phyloP scores from a whole-genome alignment of 306 rosid genomes.

The Gillenia trifoliata region DNA sequence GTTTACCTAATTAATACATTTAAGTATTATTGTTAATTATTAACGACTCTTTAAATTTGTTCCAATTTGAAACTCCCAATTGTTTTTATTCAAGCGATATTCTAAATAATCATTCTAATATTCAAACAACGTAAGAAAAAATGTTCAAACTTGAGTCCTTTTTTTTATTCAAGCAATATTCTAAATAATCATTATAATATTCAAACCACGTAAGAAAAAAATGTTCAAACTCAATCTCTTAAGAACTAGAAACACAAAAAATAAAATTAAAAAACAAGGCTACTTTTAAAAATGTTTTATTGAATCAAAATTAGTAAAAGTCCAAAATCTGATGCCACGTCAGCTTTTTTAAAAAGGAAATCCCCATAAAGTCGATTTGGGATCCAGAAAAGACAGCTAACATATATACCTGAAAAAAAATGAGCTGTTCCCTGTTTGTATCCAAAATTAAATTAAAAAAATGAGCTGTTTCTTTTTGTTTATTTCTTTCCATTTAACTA shows the following conservation, averaged over 20 bases:
- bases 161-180: too few species aligned
- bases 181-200: too few species aligned
- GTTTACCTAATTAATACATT: too few species aligned
- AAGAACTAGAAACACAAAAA: background rate
- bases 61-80: background rate
- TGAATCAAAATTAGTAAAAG: background rate
- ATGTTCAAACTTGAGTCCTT: too few species aligned
- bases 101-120: too few species aligned
- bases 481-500: background rate
- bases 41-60: too few species aligned
- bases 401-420: slow-evolving; percentile 8
- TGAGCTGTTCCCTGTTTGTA: slow-evolving; percentile 5
- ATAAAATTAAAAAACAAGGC: background rate
- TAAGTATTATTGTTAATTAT: too few species aligned
- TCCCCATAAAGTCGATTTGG: slow-evolving; percentile 26
- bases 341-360: slow-evolving; percentile 16
- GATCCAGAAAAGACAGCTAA: slow-evolving; percentile 35
- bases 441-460: background rate
- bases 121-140: too few species aligned
- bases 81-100: too few species aligned
- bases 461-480: slow-evolving; percentile 19
- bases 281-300: background rate
- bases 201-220: too few species aligned
- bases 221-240: too few species aligned
- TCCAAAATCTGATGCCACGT: slow-evolving; percentile 32